Percentiles rank a stretch among this genome's conserved stretches.
Evolutionary conservation across 2,329 filamentous ascomycete species (phyloP).

Genomic region (Neonectria faginata): DNA sequence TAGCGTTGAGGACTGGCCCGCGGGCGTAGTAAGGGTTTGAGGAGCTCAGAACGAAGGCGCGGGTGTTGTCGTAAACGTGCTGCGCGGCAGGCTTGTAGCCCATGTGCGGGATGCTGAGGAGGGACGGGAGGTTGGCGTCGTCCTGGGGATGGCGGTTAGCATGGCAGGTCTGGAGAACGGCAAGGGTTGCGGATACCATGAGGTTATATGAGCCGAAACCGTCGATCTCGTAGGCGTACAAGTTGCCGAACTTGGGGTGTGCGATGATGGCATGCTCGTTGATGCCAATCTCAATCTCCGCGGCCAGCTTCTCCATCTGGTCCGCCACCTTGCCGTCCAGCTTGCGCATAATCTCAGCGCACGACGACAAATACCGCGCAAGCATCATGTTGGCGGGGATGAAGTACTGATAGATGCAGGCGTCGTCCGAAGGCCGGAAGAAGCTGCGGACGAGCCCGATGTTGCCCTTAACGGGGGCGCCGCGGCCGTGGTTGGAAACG

Average conservation of each 20-base stretch:
- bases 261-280: conserved; percentile 74
- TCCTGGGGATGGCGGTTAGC: conserved; percentile 53
- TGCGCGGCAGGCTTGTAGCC: conserved; percentile 70
- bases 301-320: conserved; percentile 69
- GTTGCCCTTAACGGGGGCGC: conserved; percentile 81
- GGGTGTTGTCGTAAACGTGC: conserved; percentile 76
- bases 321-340: conserved; percentile 64
- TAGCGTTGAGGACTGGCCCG: conserved; percentile 63
- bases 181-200: conserved; percentile 57
- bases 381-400: conserved; percentile 94
- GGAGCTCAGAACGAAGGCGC: conserved; percentile 76
- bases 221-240: conserved; percentile 78
- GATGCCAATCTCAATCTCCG: conserved; percentile 71
- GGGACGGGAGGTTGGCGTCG: conserved; percentile 72
- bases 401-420: conserved; percentile 85
- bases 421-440: conserved; percentile 91
- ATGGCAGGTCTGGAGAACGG: background rate
- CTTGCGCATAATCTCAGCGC: conserved; percentile 58
- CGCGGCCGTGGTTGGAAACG: conserved; percentile 78
- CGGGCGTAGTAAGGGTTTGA: conserved; percentile 80
- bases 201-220: conserved; percentile 71
- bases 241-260: conserved; percentile 70
- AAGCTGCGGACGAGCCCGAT: conserved; percentile 88
- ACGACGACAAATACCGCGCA: conserved; percentile 67
- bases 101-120: conserved; percentile 71